Percentiles rank a stretch among this genome's conserved stretches.
Conservation (phyloP, 371 early-diverging fungal genomes). For the Lichtheimia ramosa region DNA sequence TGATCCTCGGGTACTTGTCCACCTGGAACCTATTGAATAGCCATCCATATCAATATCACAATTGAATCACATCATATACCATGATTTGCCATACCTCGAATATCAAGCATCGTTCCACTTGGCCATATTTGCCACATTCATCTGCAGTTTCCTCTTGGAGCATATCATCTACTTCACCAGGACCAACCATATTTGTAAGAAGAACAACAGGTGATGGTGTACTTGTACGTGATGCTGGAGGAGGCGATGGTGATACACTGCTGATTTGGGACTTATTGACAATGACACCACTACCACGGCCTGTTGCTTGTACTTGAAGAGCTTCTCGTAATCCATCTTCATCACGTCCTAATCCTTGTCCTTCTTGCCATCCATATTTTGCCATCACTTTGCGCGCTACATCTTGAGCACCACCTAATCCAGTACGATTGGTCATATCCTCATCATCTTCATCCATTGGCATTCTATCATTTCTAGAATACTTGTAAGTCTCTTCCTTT, state of each 20-base stretch:
- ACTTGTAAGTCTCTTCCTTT: background rate
- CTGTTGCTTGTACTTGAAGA: constrained; percentile 32
- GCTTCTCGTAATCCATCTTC: constrained; percentile 41
- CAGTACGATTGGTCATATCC: constrained; percentile 7
- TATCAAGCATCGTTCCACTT: constrained; percentile 69
- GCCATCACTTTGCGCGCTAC: constrained; percentile 36
- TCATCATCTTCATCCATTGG: constrained; percentile 2
- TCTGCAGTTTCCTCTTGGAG: constrained; percentile 76
- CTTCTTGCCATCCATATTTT: constrained; percentile 42
- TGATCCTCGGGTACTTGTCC: constrained; percentile 58
- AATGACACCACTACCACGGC: constrained; percentile 32
- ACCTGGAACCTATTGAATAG: constrained; percentile 32
- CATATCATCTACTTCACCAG: constrained; percentile 73
- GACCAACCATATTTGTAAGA: constrained; percentile 67
- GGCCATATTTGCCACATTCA: constrained; percentile 76
- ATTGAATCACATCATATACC: background rate
- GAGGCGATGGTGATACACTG: background rate
- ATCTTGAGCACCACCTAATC: constrained; percentile 23
- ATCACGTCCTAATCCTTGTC: constrained; percentile 39
- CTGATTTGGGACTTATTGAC: constrained; percentile 13
- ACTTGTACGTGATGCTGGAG: background rate
- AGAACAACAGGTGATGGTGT: constrained; percentile 44
- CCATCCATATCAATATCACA: background rate
- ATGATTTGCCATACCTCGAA: constrained; percentile 47
- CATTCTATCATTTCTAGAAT: background rate